Conservation (phyloP, 108 stramenopile genomes). For the Pseudonitzschia delicatissima region DNA sequence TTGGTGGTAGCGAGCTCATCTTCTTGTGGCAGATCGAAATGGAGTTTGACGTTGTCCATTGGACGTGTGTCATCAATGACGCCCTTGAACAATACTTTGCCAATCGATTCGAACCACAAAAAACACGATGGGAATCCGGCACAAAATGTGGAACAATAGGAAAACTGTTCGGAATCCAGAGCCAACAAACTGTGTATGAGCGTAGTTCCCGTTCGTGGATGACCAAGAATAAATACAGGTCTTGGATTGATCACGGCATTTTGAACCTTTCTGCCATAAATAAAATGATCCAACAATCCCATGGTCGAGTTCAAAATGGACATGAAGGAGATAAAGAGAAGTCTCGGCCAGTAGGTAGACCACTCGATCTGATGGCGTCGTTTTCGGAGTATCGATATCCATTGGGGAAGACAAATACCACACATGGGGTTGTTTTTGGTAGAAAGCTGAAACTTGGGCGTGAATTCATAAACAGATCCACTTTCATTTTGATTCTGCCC, state of each 20-base stretch:
- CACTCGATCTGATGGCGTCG: constrained; percentile 29
- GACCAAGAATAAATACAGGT: constrained; percentile 47
- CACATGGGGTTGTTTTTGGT: constrained; percentile 40
- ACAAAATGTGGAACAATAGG: constrained; percentile 43
- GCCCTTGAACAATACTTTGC: constrained; percentile 35
- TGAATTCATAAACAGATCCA: constrained; percentile 19
- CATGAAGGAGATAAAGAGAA: constrained; percentile 24
- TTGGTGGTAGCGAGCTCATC: constrained; percentile 46
- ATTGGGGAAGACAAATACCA: constrained; percentile 30
- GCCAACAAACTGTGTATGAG: constrained; percentile 42
- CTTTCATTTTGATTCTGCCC: neutral
- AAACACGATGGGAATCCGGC: constrained; percentile 46
- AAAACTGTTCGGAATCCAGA: constrained; percentile 42
- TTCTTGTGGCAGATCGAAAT: constrained; percentile 55
- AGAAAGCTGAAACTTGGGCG: constrained; percentile 19
- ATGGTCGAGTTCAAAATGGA: constrained; percentile 30
- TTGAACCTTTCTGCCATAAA: constrained; percentile 19
- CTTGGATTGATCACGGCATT: constrained; percentile 11
- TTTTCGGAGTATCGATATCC: constrained; percentile 22
- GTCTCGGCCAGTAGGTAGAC: constrained; percentile 30
- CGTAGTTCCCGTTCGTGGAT: constrained; percentile 53
- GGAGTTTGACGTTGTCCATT: constrained; percentile 44
- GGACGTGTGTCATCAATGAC: constrained; percentile 40
- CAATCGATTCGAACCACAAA: constrained; percentile 46
- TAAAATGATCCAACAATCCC: constrained; percentile 10